Evolutionary conservation across 108 stramenopile genomes (phyloP).

Genomic region (Pseudonitzschia multistriata): DNA sequence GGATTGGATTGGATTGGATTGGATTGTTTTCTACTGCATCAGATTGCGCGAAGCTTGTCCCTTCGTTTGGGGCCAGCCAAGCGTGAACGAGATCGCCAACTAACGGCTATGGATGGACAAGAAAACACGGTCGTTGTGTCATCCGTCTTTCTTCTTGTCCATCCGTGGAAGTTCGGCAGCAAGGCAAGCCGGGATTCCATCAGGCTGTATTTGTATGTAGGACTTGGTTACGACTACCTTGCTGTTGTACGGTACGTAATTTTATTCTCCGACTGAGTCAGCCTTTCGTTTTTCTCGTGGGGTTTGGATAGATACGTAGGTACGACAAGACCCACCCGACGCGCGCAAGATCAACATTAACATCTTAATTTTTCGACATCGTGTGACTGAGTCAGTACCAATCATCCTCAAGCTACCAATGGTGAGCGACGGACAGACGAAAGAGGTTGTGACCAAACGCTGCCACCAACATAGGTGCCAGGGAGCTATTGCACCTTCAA

Average conservation of each 20-base stretch:
- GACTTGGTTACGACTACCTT: no score
- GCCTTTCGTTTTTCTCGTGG: background rate
- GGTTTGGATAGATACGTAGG: background rate
- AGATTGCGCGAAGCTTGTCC: background rate
- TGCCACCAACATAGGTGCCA: no score
- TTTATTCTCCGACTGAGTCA: conserved; percentile 9
- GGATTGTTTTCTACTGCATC: background rate
- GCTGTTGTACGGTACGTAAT: no score
- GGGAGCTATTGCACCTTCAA: no score
- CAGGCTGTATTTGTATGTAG: background rate
- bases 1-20: background rate
- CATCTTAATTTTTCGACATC: no score
- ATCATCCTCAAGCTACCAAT: no score
- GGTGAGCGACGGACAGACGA: no score
- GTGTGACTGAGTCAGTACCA: no score
- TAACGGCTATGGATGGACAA: background rate
- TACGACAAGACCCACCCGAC: background rate
- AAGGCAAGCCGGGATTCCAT: no score
- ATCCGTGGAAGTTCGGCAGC: background rate
- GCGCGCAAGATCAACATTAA: background rate
- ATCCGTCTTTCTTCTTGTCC: background rate
- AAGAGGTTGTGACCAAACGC: no score
- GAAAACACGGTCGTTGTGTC: background rate
- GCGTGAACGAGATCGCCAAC: background rate
- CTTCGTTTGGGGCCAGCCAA: background rate